phyloP scores from a whole-genome alignment of 768 basidiomycete species.

The Boletus sp. region DNA sequence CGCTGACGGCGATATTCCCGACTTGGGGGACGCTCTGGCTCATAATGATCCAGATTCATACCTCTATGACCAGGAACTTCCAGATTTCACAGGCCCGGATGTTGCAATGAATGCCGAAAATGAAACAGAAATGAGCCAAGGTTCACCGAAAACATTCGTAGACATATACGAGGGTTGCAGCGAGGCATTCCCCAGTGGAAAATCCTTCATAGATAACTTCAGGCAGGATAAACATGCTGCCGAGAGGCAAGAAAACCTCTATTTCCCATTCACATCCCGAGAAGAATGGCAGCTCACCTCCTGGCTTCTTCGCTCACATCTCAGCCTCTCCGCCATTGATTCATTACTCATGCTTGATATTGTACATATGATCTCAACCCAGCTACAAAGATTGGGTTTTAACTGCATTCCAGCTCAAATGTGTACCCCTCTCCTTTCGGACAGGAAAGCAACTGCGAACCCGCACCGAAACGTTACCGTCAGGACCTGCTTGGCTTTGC shows the following conservation, averaged over 20 bases:
- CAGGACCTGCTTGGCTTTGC: background rate
- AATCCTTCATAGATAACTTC: slow-evolving; percentile 30
- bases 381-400: background rate
- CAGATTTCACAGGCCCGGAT: background rate
- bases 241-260: slow-evolving; percentile 16
- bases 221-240: slow-evolving; percentile 22
- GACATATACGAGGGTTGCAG: background rate
- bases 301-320: background rate
- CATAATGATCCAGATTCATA: background rate
- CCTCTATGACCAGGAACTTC: background rate
- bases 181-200: background rate
- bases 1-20: no score
- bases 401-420: background rate
- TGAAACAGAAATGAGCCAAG: background rate
- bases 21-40: no score
- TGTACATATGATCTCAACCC: background rate
- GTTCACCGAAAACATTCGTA: background rate
- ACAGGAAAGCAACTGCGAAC: background rate
- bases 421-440: background rate
- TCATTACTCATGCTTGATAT: background rate
- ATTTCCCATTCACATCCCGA: background rate
- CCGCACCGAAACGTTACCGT: background rate
- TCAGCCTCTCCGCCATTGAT: background rate
- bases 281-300: background rate
- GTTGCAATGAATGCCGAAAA: background rate